Evolutionary conservation across 208 protist genomes (phyloP).

Genomic region (Endotrypanum monterogeii): DNA sequence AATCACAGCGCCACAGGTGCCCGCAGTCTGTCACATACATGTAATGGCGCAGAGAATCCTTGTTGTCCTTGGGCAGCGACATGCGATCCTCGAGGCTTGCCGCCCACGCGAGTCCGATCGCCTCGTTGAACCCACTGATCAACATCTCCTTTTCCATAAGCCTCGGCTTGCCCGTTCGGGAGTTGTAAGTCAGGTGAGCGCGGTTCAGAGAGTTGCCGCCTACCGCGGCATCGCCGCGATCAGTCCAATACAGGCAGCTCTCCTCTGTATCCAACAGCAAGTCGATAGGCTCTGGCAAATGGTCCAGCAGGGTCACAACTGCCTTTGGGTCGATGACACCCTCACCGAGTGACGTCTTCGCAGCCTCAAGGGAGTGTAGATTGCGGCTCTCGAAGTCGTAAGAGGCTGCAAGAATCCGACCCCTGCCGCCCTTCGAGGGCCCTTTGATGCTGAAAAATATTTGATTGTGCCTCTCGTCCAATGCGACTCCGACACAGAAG

Average conservation of each 20-base stretch:
- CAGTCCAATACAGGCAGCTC: slow-evolving; percentile 49
- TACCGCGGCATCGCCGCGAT: slow-evolving; percentile 33
- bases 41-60: slow-evolving; percentile 28
- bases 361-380: slow-evolving; percentile 22
- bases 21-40: slow-evolving; percentile 46
- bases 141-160: slow-evolving; percentile 35
- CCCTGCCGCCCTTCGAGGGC: slow-evolving; percentile 37
- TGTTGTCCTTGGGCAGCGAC: slow-evolving; percentile 2
- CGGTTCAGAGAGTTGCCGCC: slow-evolving; percentile 51
- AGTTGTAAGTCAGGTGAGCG: slow-evolving; percentile 26
- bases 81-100: slow-evolving; percentile 21
- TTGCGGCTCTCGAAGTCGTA: slow-evolving; percentile 41
- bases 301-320: slow-evolving; percentile 26
- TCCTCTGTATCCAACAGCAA: slow-evolving; percentile 35
- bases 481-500: slow-evolving; percentile 46
- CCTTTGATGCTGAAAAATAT: slow-evolving; percentile 56
- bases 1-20: slow-evolving; percentile 39
- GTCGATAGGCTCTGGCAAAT: slow-evolving; percentile 50
- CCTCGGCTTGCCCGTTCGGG: slow-evolving; percentile 13
- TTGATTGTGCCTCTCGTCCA: slow-evolving; percentile 42
- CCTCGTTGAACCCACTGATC: slow-evolving; percentile 39
- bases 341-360: slow-evolving; percentile 26
- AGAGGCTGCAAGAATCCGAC: slow-evolving; percentile 38
- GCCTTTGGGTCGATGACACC: slow-evolving; percentile 34
- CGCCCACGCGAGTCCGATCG: slow-evolving; percentile 47